Percentiles rank a stretch among this genome's conserved stretches.
Evolutionary conservation across 306 rosid species (phyloP).

Genomic region (Hippophae tibetana): DNA sequence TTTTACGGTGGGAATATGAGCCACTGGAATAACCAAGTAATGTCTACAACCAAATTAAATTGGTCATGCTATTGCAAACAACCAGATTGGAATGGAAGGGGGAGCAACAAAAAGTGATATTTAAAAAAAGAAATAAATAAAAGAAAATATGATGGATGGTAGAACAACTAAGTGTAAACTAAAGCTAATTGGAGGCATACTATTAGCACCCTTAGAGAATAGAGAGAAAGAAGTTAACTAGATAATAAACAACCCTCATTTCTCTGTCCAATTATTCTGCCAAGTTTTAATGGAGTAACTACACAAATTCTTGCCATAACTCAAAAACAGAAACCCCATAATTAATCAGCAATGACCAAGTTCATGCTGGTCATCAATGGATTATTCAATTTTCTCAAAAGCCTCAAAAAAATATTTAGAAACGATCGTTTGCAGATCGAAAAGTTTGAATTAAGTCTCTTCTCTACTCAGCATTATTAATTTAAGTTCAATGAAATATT

Average conservation of each 20-base stretch:
- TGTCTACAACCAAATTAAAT: slow-evolving; percentile 40
- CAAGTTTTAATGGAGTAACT: no score
- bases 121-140: neutral
- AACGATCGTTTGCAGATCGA: neutral
- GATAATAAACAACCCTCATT: no score
- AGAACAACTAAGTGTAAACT: neutral
- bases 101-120: neutral
- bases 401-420: neutral
- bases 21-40: slow-evolving; percentile 64
- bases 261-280: no score
- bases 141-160: neutral
- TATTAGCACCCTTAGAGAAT: no score
- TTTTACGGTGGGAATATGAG: slow-evolving; percentile 55
- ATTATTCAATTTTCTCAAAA: neutral
- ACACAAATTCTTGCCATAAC: neutral
- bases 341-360: no score
- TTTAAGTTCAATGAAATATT: no score
- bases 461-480: no score
- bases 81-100: neutral
- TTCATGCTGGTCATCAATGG: neutral
- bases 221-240: no score
- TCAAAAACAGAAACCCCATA: neutral
- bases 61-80: neutral
- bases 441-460: no score
- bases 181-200: no score